Evolutionary conservation across 2,329 filamentous ascomycete species (phyloP), one percentile per base, ranked within the genome.

Genomic region (Beauveria rudraprayagi): DNA sequence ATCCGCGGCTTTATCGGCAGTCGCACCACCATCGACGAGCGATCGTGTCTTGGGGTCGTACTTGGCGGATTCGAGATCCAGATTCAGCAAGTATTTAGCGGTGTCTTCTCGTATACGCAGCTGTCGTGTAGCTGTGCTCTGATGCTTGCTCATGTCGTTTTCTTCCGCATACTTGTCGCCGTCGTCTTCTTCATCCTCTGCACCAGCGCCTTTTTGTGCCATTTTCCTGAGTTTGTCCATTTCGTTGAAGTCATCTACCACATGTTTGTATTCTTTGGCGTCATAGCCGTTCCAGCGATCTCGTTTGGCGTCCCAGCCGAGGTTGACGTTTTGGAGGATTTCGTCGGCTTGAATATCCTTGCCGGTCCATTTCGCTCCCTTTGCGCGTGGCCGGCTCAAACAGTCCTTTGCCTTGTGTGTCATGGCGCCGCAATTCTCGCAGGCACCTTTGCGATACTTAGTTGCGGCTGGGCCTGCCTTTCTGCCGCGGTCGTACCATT

Each of bases 261-360:
- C 90, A 63, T 84, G 81, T 63, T 85, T 82, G 72, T 96, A 97
- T 73, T 97, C 90, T 66, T 84, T 85, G 1, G 92, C 80, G 72
- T 97, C 92, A 74, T 96, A 99, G n/a, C 93, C 93, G 71, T 97
- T 97, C 93, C 94, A 99, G 48, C 93, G 85, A 77, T 99, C 94
- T 67, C 94, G 83, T 78, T 99, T 99, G 24, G 94, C 94, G 73
- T 99, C 95, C 91, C 93, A 99, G 3, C 92, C 91, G 53, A 97
- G 77, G 51, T 90, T 85, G 17, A 97, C 87, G 60, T 96, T 87
- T 70, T 96, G 89, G 14, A 96, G 79, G 10, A 89, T 77, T 70
- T 97, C 92, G 72, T 99, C 95, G 34, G 93, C 91, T 71, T 96
- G 88, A 60, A 99, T 99, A 71, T 97, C 89, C 70, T 85, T 88